Evolutionary conservation across 192 early-diverging fungal species (phyloP).

Genomic region (Endogone sp.): DNA sequence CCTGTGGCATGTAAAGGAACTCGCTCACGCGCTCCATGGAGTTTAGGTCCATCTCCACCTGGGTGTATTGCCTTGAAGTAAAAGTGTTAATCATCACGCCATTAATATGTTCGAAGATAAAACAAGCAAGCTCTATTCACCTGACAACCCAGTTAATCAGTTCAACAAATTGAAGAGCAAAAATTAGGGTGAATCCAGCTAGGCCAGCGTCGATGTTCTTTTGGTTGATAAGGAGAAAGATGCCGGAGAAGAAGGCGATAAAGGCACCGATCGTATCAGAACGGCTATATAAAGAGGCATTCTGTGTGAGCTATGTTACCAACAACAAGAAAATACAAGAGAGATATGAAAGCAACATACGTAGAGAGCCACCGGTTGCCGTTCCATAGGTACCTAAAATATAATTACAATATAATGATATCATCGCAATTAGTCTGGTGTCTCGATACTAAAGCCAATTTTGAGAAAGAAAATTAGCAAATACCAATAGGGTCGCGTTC

Average conservation of each 20-base stretch:
- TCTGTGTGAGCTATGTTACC: not conserved
- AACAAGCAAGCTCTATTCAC: not conserved
- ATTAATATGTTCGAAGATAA: not conserved
- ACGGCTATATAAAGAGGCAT: constrained; percentile 49
- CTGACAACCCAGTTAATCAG: constrained; percentile 71
- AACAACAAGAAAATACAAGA: not conserved
- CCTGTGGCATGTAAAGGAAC: constrained; percentile 69
- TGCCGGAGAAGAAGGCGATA: constrained; percentile 60
- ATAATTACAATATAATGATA: too few relatives aligned
- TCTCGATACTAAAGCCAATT: too few relatives aligned
- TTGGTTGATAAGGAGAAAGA: constrained; percentile 53
- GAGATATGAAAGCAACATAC: not conserved
- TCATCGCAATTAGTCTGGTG: too few relatives aligned
- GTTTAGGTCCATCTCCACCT: constrained; percentile 79
- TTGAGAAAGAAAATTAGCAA: too few relatives aligned
- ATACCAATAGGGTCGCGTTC: constrained; percentile 77
- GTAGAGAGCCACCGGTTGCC: constrained; percentile 72
- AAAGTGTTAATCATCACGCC: not conserved
- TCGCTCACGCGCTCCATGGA: constrained; percentile 76
- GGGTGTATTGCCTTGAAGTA: constrained; percentile 41
- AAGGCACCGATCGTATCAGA: constrained; percentile 66
- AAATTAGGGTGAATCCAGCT: constrained; percentile 82
- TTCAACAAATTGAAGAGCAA: constrained; percentile 69
- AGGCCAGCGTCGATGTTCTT: constrained; percentile 64
- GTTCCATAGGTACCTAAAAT: constrained; percentile 73